Evolutionary conservation across 202 grass and related monocot genomes (phyloP).

Genomic region (Alloteropsis angusta): DNA sequence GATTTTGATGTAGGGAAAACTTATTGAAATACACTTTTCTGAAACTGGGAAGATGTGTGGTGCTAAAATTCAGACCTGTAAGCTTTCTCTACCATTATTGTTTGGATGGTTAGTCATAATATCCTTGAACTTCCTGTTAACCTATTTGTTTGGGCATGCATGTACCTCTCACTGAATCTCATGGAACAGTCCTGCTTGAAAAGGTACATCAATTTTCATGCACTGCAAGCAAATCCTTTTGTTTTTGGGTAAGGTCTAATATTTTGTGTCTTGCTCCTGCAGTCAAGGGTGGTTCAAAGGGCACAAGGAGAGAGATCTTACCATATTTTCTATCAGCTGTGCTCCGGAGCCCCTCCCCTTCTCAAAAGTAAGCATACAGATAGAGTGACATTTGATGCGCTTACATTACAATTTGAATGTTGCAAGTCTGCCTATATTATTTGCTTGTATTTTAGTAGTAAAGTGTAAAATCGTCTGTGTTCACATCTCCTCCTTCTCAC

Average conservation of each 20-base stretch:
- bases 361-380: constrained; percentile 52
- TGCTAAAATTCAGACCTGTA: constrained; percentile 94
- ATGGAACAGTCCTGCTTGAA: constrained; percentile 76
- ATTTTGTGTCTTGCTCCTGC: constrained; percentile 26
- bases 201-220: constrained; percentile 56
- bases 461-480: background rate
- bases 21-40: constrained; percentile 93
- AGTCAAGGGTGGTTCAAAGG: constrained; percentile 90
- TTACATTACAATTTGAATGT: constrained; percentile 2
- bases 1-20: constrained; percentile 68
- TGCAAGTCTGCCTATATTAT: background rate
- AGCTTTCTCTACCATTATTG: constrained; percentile 24
- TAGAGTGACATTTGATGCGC: background rate
- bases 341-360: constrained; percentile 61
- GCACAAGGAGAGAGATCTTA: constrained; percentile 81
- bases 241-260: constrained; percentile 6
- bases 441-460: background rate
- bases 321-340: constrained; percentile 98
- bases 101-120: background rate
- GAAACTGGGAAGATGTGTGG: constrained; percentile 67
- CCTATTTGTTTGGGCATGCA: constrained; percentile 32
- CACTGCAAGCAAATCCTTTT: background rate
- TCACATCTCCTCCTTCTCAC: background rate
- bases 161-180: constrained; percentile 28
- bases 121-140: constrained; percentile 17